Evolutionary conservation across 768 basidiomycete genomes (phyloP).

Genomic region (Boletus pseudo-olivaceus): DNA sequence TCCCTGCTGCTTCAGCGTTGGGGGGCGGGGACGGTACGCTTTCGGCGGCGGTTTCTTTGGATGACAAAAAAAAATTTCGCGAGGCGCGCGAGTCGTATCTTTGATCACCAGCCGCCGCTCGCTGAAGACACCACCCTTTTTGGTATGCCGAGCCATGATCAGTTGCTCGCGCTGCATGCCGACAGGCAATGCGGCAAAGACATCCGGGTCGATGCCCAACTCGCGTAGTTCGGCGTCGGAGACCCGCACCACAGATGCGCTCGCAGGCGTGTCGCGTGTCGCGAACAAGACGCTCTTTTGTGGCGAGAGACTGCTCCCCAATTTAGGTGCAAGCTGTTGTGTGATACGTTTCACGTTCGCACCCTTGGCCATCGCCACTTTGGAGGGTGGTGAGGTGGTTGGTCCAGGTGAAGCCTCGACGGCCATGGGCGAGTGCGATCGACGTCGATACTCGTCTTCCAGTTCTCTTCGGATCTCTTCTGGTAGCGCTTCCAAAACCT

Average conservation of each 20-base stretch:
- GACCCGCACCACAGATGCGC: conserved; percentile 40
- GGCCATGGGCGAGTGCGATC: conserved; percentile 49
- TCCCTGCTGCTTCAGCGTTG: conserved; percentile 55
- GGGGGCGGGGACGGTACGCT: conserved; percentile 48
- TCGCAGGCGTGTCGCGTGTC: conserved; percentile 27
- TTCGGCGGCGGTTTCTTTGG: conserved; percentile 52
- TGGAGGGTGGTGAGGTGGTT: conserved; percentile 7
- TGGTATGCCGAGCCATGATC: conserved; percentile 50
- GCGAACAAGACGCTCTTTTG: conserved; percentile 37
- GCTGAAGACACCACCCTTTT: conserved; percentile 34
- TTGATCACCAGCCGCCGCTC: conserved; percentile 53
- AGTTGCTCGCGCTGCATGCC: conserved; percentile 75
- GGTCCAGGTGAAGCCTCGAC: conserved; percentile 6
- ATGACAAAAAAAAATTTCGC: no score
- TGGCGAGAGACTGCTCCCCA: conserved; percentile 38
- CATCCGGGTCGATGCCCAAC: conserved; percentile 70
- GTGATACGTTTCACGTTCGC: conserved; percentile 56
- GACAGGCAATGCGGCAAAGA: conserved; percentile 61
- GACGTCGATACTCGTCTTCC: conserved; percentile 60
- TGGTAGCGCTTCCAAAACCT: conserved; percentile 69
- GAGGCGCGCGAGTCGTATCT: conserved; percentile 22
- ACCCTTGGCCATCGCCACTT: conserved; percentile 28
- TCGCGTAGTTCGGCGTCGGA: conserved; percentile 55
- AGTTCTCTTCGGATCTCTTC: conserved; percentile 66
- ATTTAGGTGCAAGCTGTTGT: conserved; percentile 58